Evolutionary conservation across 108 stramenopile genomes (phyloP).

Genomic region (Nannochloropsis gaditana): DNA sequence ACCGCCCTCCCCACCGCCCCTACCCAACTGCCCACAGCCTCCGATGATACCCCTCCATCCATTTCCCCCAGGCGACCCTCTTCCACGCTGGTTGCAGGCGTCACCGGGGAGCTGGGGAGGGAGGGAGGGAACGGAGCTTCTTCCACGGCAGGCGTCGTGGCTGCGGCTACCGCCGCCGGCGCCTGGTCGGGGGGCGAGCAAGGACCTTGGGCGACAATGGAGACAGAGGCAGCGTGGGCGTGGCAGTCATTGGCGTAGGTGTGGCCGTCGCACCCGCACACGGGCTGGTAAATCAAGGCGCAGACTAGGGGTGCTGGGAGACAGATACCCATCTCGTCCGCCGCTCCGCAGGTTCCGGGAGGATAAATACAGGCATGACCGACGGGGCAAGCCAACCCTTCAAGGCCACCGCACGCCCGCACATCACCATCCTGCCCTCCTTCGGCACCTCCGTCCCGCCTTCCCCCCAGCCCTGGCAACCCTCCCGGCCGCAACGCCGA

Average conservation of each 20-base stretch:
- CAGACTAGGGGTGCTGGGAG: neutral
- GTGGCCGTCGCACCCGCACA: neutral
- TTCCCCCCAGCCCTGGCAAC: too few species aligned
- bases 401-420: neutral
- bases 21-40: neutral
- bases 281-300: constrained; percentile 3
- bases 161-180: neutral
- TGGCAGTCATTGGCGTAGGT: neutral
- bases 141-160: neutral
- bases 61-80: neutral
- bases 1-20: neutral
- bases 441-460: too few species aligned
- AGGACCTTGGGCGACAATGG: neutral
- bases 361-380: neutral
- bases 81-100: neutral
- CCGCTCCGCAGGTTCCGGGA: neutral
- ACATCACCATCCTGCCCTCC: too few species aligned
- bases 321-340: neutral
- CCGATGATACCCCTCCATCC: neutral
- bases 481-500: too few species aligned
- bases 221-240: neutral
- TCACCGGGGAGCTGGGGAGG: neutral
- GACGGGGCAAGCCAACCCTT: neutral
- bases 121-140: neutral
- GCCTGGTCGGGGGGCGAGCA: neutral